Conservation (phyloP, 2,329 filamentous ascomycete species). For the Fusarium sp. region DNA sequence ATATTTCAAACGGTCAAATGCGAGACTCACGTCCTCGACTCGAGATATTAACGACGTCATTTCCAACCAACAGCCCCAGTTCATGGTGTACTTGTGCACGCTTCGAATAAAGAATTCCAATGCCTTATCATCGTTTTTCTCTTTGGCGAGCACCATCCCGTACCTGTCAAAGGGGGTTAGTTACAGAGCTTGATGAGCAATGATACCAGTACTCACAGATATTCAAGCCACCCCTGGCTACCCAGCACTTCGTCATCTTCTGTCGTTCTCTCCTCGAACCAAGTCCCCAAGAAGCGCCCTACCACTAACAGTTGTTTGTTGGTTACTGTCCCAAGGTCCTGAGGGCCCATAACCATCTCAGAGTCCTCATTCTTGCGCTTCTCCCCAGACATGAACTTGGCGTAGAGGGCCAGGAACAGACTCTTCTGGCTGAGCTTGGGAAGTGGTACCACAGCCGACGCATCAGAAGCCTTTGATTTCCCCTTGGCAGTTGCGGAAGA, state of each 20-base stretch:
- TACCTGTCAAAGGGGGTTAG: constrained; percentile 63
- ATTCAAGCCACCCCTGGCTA: constrained; percentile 94
- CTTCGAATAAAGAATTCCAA: constrained; percentile 89
- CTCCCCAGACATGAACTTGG: constrained; percentile 92
- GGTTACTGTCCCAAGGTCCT: constrained; percentile 83
- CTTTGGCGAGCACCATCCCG: constrained; percentile 87
- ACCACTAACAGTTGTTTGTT: constrained; percentile 88
- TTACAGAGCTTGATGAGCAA: background rate
- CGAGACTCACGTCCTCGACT: constrained; percentile 77
- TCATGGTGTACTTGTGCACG: constrained; percentile 90
- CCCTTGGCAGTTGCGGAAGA: constrained; percentile 67
- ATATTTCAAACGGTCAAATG: constrained; percentile 38
- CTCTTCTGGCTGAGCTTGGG: constrained; percentile 86
- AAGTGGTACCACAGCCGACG: constrained; percentile 48
- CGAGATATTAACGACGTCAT: constrained; percentile 82
- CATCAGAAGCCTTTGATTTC: constrained; percentile 58
- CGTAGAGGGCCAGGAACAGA: constrained; percentile 90
- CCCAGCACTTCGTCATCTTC: constrained; percentile 68
- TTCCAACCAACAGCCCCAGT: constrained; percentile 98
- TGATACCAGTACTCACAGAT: constrained; percentile 63
- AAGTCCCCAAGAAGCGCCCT: constrained; percentile 79
- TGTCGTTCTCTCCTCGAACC: constrained; percentile 75
- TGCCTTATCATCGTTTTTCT: constrained; percentile 88
- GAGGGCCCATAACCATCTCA: constrained; percentile 95
- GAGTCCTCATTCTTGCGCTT: constrained; percentile 96